Base-by-base conservation (phyloP, 1,284 basidiomycete genomes). In the Pseudozyma tsukubaensis region DNA sequence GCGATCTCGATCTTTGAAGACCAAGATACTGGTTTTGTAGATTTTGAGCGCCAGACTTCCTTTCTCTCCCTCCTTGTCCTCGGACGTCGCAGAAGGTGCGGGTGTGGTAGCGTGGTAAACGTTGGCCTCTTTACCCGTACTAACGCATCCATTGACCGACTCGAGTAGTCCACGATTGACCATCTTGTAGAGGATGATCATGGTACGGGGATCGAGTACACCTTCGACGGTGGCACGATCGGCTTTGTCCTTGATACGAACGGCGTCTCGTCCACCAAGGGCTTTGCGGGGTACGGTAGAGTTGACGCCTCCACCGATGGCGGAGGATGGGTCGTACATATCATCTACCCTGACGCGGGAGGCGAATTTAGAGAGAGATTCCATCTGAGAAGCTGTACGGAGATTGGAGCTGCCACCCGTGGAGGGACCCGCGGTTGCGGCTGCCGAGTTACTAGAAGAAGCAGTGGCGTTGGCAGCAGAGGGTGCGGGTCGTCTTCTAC, bases 1-100 rank as follows among this genome's bases (percentile, higher is more conserved):
- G 62, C 92, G 92, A 83, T 97, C 94, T 12, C 97, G 90, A 79
- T 98, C 93, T 85, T 97, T 97, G 88, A 99, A 99, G 10, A 95
- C 89, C 9, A 99, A 89, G 73, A 99, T 99, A 32, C 94, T 96
- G 0, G 97, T 99, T 85, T 99, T 97, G 88, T 96, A 99, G 76
- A 99, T 96, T 86, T 99, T 99, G 71, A 99, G 88, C 0, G 96
- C 80, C 13, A 80, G 53, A 34, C 68, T 72, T 9, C 76, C 68
- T n/a, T 77, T 56, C 1, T 21, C 40, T n/a, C 34, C 39, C 1
- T 19, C 37, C 1, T 53, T 50, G 8, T n/a, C 37, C 1, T 56
- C 59, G 14, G 57, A 14, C 14, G 61, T 13, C 11, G 34, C 35
- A 13, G 50, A 58, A 19, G 55, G 36, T n/a, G 61, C 36, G 19